These are phyloP conservation scores for Singerocomus inundabilis DNA, from an alignment of 1,284 basidiomycete species.

Conservation along the genomic window DNA sequence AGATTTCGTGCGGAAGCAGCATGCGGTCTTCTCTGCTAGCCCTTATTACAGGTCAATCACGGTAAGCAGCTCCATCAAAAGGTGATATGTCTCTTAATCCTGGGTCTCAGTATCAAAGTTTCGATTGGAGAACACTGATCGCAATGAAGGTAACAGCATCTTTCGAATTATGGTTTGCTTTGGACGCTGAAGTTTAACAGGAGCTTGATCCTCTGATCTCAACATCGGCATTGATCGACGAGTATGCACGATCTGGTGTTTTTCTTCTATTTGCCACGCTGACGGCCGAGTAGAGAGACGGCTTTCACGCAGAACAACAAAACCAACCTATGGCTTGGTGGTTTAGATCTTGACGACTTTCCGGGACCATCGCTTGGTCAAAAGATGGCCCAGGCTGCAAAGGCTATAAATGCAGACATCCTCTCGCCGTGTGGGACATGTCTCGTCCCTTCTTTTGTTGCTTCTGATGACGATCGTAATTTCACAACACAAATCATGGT, in stretches of 20 bases:
- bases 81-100: conserved; percentile 1
- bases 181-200: conserved; percentile 19
- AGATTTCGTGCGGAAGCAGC: conserved; percentile 66
- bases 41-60: conserved; percentile 60
- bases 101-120: conserved; percentile 61
- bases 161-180: neutral
- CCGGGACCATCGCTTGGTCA: conserved; percentile 52
- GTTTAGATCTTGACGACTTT: conserved; percentile 55
- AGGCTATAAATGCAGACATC: conserved; percentile 62
- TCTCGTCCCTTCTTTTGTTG: conserved; percentile 22
- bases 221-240: conserved; percentile 60
- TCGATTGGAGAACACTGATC: conserved; percentile 72
- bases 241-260: conserved; percentile 38
- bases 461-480: conserved; percentile 43
- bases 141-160: conserved; percentile 57
- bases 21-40: conserved; percentile 54
- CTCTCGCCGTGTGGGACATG: conserved; percentile 61
- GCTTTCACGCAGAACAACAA: conserved; percentile 38
- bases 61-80: conserved; percentile 36
- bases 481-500: conserved; percentile 73
- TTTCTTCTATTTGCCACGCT: conserved; percentile 8
- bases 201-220: conserved; percentile 50
- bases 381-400: conserved; percentile 64
- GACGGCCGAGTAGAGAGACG: conserved; percentile 39
- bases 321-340: conserved; percentile 61